Base-by-base conservation (phyloP, 805 yeast genomes). In the Jamesozyma lodderae region DNA sequence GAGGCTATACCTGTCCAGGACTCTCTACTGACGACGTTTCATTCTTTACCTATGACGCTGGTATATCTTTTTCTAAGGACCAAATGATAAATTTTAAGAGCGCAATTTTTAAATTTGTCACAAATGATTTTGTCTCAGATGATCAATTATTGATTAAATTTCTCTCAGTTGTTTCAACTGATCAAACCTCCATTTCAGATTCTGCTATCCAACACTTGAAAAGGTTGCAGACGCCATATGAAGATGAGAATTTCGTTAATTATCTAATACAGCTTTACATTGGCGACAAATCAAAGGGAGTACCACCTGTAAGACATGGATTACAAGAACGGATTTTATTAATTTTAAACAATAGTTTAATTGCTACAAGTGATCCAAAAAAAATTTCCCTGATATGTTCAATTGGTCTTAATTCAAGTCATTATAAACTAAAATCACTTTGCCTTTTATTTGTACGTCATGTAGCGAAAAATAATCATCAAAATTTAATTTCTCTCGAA, bases 1-100 rank as follows among this genome's bases (percentile, higher is more conserved):
- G 62, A 42, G 68, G 68, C 7, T 62, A 67, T 41, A 55, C 67
- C 3, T 68, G 75, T 41, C 86, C 90, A 0, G 95, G 95, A 0
- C 59, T 87, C 36, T 64, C 79, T 11, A 55, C 66, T 0, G 53
- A 53, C 0, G 86, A 81, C 30, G 69, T 73, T 15, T 55, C 72
- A 1, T 84, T 79, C 47, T 74, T 85, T 47, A 79, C 85, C 0
- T 69, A 68, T 38, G 73, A 73, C 44, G 85, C 90, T 2, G 90
- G 88, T 20, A 72, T 77, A 0, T 57, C 72, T 0, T 77, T 73
- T 50, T 72, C 72, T 37, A 61, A 64, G 5, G 67, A 67, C 0
- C 75, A 71, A 15, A 56, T 84, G 30, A 45, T 60, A 1, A 47
- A 41, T 5, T 66, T 62, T 35, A 76, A 71, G 42, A 44, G 40